Percentiles rank a stretch among this genome's conserved stretches.
Conservation (phyloP, 2,329 filamentous ascomycete species). For the Penicillium sclerotigenum region DNA sequence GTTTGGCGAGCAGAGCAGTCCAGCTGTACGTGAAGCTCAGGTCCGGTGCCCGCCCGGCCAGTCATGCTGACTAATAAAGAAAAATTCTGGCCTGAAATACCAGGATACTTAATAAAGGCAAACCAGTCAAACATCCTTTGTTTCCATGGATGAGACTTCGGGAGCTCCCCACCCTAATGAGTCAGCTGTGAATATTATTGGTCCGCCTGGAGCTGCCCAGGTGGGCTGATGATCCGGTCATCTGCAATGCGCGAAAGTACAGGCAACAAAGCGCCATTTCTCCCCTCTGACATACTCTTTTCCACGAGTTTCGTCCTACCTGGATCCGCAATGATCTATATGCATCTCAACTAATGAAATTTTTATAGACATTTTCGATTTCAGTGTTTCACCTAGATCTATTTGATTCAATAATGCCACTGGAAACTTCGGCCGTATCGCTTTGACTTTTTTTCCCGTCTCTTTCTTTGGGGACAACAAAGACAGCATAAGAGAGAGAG, state of each 20-base stretch:
- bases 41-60: neutral
- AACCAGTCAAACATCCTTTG: conserved; percentile 5
- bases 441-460: conserved; percentile 2
- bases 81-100: conserved; percentile 1
- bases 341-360: conserved; percentile 18
- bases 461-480: conserved; percentile 3
- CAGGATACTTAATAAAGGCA: neutral
- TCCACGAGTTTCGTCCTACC: conserved; percentile 16
- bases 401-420: conserved; percentile 14
- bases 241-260: conserved; percentile 13
- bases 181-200: conserved; percentile 18
- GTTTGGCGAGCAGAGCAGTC: conserved; percentile 2
- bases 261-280: conserved; percentile 8
- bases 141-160: conserved; percentile 9
- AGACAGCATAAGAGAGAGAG: neutral
- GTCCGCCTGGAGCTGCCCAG: neutral
- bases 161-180: conserved; percentile 17
- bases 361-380: conserved; percentile 4
- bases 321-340: conserved; percentile 10
- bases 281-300: conserved; percentile 1
- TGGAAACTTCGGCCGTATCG: neutral
- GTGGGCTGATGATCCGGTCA: conserved; percentile 17
- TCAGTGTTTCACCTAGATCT: conserved; percentile 5
- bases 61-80: conserved; percentile 16
- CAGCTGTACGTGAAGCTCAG: conserved; percentile 12